Evolutionary conservation across 495 filamentous ascomycete species (phyloP).

Genomic region (Tuber umbilicatum): DNA sequence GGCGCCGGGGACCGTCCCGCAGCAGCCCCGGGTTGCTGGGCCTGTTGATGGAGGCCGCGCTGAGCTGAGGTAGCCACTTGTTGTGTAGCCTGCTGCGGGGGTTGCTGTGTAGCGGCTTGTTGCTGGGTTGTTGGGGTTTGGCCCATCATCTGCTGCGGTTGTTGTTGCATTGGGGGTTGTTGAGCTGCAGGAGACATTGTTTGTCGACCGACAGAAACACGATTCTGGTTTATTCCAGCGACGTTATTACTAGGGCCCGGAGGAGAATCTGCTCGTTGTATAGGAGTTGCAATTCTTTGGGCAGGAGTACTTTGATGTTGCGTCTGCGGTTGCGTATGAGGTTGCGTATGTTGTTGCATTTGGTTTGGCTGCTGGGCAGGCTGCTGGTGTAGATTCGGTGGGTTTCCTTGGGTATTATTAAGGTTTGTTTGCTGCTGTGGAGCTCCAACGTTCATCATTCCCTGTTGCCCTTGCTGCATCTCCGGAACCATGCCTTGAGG

Average conservation of each 20-base stretch:
- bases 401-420: constrained; percentile 30
- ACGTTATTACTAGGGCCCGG: constrained; percentile 43
- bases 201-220: constrained; percentile 9
- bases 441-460: constrained; percentile 12
- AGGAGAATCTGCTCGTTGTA: constrained; percentile 39
- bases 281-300: constrained; percentile 41
- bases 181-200: constrained; percentile 42
- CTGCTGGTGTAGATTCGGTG: constrained; percentile 29
- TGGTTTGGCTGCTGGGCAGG: constrained; percentile 20
- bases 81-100: constrained; percentile 7
- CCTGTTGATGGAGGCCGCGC: constrained; percentile 11
- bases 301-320: constrained; percentile 15
- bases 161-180: constrained; percentile 47
- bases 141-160: constrained; percentile 22
- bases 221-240: constrained; percentile 12
- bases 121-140: constrained; percentile 7
- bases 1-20: constrained; percentile 21
- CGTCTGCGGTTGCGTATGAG: constrained; percentile 36
- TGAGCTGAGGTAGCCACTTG: constrained; percentile 8
- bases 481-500: constrained; percentile 26
- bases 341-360: constrained; percentile 35
- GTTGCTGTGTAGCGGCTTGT: constrained; percentile 14
- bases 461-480: constrained; percentile 15
- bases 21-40: constrained; percentile 10
- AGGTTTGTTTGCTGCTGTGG: constrained; percentile 25